phyloP scores from a whole-genome alignment of 2,329 filamentous ascomycete genomes.

The Aspergillus aculeatinus region DNA sequence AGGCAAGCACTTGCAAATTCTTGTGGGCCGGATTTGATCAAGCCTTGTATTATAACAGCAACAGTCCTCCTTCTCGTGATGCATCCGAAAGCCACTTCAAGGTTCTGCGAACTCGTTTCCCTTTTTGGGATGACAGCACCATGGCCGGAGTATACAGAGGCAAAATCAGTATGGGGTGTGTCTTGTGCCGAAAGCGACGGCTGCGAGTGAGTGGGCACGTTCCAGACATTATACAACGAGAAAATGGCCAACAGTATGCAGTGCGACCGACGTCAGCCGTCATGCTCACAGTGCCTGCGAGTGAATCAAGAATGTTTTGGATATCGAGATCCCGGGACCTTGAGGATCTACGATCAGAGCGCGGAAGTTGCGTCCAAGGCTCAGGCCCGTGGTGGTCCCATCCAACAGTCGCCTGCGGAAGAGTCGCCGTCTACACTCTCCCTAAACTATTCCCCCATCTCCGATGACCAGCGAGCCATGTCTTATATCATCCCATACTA shows the following conservation, averaged over 20 bases:
- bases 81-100: neutral
- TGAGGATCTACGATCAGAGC: slow-evolving; percentile 24
- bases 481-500: slow-evolving; percentile 10
- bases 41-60: neutral
- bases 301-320: slow-evolving; percentile 19
- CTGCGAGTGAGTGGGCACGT: slow-evolving; percentile 8
- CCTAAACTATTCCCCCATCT: slow-evolving; percentile 1
- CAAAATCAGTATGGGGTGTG: slow-evolving; percentile 9
- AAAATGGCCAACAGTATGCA: slow-evolving; percentile 6
- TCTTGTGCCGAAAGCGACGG: slow-evolving; percentile 9
- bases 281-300: slow-evolving; percentile 23
- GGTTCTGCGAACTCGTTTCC: neutral
- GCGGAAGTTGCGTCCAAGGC: slow-evolving; percentile 19
- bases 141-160: slow-evolving; percentile 10
- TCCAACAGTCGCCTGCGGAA: neutral
- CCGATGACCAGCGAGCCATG: slow-evolving; percentile 6
- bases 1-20: neutral
- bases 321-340: slow-evolving; percentile 19
- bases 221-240: neutral
- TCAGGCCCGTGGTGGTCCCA: neutral
- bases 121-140: neutral
- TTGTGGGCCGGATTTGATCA: neutral
- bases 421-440: neutral
- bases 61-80: neutral
- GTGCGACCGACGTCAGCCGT: slow-evolving; percentile 24